Conservation (phyloP, 2,329 filamentous ascomycete genomes). For the Akanthomyces uredinophilus region DNA sequence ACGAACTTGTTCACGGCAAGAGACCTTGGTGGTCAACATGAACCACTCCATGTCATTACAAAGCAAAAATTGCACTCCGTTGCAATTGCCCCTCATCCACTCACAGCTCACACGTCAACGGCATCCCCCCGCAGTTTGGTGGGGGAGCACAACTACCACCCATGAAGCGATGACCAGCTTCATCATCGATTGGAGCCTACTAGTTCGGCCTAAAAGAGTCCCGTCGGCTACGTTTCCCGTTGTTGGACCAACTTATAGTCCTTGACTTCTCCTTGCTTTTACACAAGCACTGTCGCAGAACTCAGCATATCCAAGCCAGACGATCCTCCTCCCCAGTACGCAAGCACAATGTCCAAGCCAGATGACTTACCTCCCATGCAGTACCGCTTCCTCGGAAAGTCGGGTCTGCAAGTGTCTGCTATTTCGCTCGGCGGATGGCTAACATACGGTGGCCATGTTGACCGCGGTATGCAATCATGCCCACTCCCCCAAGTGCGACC, state of each 20-base stretch:
- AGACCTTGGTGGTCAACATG: not conserved
- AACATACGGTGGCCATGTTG: constrained; percentile 70
- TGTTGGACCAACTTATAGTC: not conserved
- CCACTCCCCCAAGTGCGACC: not conserved
- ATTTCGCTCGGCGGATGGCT: constrained; percentile 69
- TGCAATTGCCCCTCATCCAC: not conserved
- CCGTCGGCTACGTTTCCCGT: not conserved
- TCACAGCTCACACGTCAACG: not conserved
- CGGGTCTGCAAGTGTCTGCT: constrained; percentile 68
- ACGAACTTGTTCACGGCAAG: not conserved
- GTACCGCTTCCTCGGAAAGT: constrained; percentile 66
- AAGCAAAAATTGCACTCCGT: not conserved
- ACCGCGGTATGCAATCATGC: constrained; percentile 46
- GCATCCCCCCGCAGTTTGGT: constrained; percentile 4
- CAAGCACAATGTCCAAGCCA: constrained; percentile 32
- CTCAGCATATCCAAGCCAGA: constrained; percentile 35
- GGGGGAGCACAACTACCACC: not conserved
- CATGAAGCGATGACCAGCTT: not conserved
- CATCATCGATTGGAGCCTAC: constrained; percentile 6
- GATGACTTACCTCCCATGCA: constrained; percentile 52
- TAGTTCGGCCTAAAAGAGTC: not conserved
- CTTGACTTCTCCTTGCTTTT: not conserved
- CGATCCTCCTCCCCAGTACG: constrained; percentile 49
- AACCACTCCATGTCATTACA: not conserved
- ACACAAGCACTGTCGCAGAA: not conserved